Base-by-base conservation (phyloP, 805 yeast species). In the Wickerhamiella occidentalis region DNA sequence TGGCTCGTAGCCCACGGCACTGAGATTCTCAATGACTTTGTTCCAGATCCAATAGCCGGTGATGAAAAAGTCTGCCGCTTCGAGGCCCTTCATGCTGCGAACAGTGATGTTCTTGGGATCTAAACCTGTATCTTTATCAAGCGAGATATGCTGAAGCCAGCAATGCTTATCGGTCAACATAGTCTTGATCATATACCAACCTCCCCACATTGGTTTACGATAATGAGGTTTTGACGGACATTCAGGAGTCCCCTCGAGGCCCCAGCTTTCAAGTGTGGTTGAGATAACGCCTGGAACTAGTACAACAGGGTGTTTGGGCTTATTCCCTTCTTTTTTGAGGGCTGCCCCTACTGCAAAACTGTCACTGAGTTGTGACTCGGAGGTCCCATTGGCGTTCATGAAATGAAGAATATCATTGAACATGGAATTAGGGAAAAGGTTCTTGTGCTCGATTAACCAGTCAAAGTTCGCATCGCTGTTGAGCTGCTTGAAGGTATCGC, bases 21-120 rank as follows among this genome's bases (percentile, higher is more conserved):
- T 94, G 55, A 92, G 69, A 60, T 92, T 92, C 64, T 90, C 95
- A n/a, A 92, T 71, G 47, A 92, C 77, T 63, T 92, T 92, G 63
- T 85, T 86, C 98, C 98, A 92, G 59, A 92, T 85, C 98, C 98
- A 92, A 64, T 92, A 92, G 0, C 98, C 98, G 3, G 96, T 85
- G 65, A 92, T 79, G 60, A 92, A 92, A 65, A 86, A 92, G 66
- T 92, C 98, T 0, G 96, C 92, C 1, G 96, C 92, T 58, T 88
- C 96, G 63, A 92, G 85, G 0, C 98, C 98, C 63, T 85, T 95
- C 0, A 96, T 90, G 0, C 97, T 94, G 50, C 98, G 71, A 22
- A 92, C 62, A 57, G 73, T 82, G 57, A 85, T 75, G 48, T 83
- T 76, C 1, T 83, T 82, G 0, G 98, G 98, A 63, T 92, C 98